Conservation (phyloP, 345 rosid genomes). For the Rhizophora mangle region DNA sequence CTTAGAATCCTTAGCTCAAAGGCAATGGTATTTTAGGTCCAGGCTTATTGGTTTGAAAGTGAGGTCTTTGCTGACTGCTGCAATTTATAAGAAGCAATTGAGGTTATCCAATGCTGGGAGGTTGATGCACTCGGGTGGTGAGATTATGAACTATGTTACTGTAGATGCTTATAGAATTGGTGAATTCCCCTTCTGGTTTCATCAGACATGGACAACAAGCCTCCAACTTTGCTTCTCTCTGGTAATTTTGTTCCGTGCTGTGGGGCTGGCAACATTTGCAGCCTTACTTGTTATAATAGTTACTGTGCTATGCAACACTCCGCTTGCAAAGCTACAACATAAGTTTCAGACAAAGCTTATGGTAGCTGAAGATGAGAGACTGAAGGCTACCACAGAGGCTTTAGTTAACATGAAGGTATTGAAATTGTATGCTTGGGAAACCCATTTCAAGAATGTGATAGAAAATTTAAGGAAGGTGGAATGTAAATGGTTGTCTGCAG, state of each 20-base stretch:
- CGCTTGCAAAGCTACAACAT: constrained; percentile 90
- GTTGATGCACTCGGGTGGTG: constrained; percentile 75
- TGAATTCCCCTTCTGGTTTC: constrained; percentile 93
- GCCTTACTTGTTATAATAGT: constrained; percentile 65
- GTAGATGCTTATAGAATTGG: constrained; percentile 95
- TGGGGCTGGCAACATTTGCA: constrained; percentile 83
- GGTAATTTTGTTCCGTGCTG: constrained; percentile 67
- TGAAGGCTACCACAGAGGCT: constrained; percentile 81
- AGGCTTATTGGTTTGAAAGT: constrained; percentile 75
- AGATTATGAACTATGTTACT: constrained; percentile 86
- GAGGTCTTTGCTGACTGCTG: constrained; percentile 77
- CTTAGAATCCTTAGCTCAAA: constrained; percentile 77
- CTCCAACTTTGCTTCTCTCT: constrained; percentile 79
- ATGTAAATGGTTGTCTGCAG: constrained; percentile 68
- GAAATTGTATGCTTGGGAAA: constrained; percentile 94
- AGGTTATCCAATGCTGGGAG: constrained; percentile 72
- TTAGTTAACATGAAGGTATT: constrained; percentile 86
- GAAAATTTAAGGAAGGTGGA: constrained; percentile 66
- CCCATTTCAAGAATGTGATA: constrained; percentile 74
- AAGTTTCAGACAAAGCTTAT: constrained; percentile 74
- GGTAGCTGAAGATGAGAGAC: constrained; percentile 75
- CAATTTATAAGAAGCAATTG: constrained; percentile 76
- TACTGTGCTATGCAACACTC: constrained; percentile 80
- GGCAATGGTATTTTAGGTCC: constrained; percentile 90
- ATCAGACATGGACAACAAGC: constrained; percentile 89